Evolutionary conservation across 2,329 filamentous ascomycete species (phyloP).

Genomic region (Monilinia fructicola): DNA sequence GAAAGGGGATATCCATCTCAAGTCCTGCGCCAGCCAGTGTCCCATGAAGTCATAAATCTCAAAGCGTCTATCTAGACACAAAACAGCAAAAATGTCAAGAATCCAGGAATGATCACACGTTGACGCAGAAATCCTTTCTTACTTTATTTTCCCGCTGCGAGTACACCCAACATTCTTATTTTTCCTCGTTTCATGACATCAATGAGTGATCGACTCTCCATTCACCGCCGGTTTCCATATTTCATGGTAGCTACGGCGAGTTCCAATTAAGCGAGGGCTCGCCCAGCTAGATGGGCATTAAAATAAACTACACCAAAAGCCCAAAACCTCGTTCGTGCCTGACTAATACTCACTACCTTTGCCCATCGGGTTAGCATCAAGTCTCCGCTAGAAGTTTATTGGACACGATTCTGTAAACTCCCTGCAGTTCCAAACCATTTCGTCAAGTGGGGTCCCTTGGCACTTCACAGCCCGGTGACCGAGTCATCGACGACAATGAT

Average conservation of each 20-base stretch:
- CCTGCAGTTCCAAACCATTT: slow-evolving; percentile 9
- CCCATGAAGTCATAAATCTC: slow-evolving; percentile 9
- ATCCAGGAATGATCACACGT: slow-evolving; percentile 8
- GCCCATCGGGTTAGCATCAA: slow-evolving; percentile 8
- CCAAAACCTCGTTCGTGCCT: slow-evolving; percentile 7
- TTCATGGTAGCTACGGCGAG: slow-evolving; percentile 8
- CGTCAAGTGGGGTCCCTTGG: slow-evolving; percentile 6
- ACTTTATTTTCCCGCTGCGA: slow-evolving; percentile 7
- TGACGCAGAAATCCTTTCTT: slow-evolving; percentile 9
- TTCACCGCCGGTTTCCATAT: slow-evolving; percentile 9
- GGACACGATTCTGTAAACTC: slow-evolving; percentile 8
- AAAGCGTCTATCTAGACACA: slow-evolving; percentile 9
- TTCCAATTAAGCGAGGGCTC: slow-evolving; percentile 7
- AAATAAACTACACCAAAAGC: slow-evolving; percentile 10
- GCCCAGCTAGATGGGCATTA: slow-evolving; percentile 7
- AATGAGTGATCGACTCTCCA: slow-evolving; percentile 6
- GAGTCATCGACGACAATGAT: slow-evolving; percentile 8
- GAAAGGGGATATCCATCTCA: slow-evolving; percentile 9
- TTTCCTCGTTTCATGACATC: slow-evolving; percentile 9
- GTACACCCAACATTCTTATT: slow-evolving; percentile 8
- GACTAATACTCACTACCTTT: slow-evolving; percentile 9
- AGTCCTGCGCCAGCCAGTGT: slow-evolving; percentile 8
- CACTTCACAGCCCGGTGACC: slow-evolving; percentile 8
- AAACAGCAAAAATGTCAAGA: slow-evolving; percentile 9
- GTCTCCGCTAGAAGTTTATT: slow-evolving; percentile 8